These are phyloP conservation scores for Cyclotella kingstonii DNA, from an alignment of 108 stramenopile species.

Conservation along the genomic window DNA sequence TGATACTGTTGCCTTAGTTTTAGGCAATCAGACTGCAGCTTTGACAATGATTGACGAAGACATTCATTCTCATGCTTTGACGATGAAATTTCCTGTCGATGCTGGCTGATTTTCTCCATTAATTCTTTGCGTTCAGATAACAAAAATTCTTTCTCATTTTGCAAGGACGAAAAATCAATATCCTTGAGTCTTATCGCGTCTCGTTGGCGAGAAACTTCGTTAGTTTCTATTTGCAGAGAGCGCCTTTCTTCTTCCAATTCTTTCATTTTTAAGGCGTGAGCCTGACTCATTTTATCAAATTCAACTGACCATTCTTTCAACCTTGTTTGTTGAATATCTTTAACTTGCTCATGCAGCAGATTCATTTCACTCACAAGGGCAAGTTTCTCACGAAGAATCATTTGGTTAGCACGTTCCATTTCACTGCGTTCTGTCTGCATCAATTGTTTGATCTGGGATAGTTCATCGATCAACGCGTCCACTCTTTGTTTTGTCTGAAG, in stretches of 20 bases:
- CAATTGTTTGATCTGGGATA: conserved; percentile 2
- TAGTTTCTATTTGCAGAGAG: conserved; percentile 15
- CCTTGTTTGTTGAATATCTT: conserved; percentile 15
- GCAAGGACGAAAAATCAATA: conserved; percentile 5
- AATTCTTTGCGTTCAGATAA: conserved; percentile 9
- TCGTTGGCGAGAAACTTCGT: conserved; percentile 5
- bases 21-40: conserved; percentile 1
- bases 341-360: conserved; percentile 16
- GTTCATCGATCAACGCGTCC: conserved; percentile 6
- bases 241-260: conserved; percentile 22
- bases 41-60: not conserved
- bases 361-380: conserved; percentile 24
- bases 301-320: conserved; percentile 20
- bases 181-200: conserved; percentile 26
- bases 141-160: conserved; percentile 13
- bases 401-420: conserved; percentile 1
- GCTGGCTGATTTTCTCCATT: not conserved
- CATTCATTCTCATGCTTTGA: not conserved
- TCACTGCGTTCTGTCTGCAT: conserved; percentile 13
- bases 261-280: not conserved
- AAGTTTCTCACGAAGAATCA: conserved; percentile 8
- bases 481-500: not conserved
- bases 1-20: not conserved
- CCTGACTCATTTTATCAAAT: conserved; percentile 9
- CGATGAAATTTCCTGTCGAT: conserved; percentile 1